Evolutionary conservation across 106 monocot species (phyloP), one percentile per base, ranked within the genome.

Genomic region (Posidonia australis): DNA sequence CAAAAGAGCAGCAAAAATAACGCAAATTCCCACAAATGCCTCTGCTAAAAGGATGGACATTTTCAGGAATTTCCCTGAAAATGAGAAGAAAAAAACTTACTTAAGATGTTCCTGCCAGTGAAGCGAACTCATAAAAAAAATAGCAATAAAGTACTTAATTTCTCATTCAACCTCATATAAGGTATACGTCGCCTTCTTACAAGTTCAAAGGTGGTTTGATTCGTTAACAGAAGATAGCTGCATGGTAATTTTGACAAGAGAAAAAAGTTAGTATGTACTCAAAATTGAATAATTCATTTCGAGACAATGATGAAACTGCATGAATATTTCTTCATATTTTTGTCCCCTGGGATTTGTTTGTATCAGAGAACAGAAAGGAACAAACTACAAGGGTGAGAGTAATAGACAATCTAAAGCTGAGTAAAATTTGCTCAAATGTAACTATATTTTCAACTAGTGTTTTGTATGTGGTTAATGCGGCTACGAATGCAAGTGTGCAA

Each of bases 151-250:
- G 30, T 30, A 30, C 14, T n/a, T n/a, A n/a, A n/a, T n/a, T n/a
- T n/a, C n/a, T n/a, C n/a, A 23, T 30, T 28, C 3, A 57, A 86
- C 86, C 87, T 80, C 21, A 91, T 28, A 69, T 98, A 98, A n/a
- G 67, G 36, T 41, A 98, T 82, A 3, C 96, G 77, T 13, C 77
- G 78, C 51, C 90, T 78, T 63, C 96, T 87, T 10, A 91, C 87
- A 32, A 98, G 82, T 69, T 98, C 96, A 62, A 84, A 98, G 3
- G 96, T 98, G 28, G 96, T 98, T 70, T 98, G 96, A 76, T 98
- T 98, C 63, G 96, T 87, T 63, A 90, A 65, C 24, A 67, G 19
- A 21, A 67, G 67, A 41, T 67, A 73, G 48, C 73, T 73, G 65
- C 73, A 73, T n/a, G 13, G 28, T 17, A 25, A 51, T 49, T 41